Conservation (phyloP, 345 rosid species). For the Boechera retrofracta region DNA sequence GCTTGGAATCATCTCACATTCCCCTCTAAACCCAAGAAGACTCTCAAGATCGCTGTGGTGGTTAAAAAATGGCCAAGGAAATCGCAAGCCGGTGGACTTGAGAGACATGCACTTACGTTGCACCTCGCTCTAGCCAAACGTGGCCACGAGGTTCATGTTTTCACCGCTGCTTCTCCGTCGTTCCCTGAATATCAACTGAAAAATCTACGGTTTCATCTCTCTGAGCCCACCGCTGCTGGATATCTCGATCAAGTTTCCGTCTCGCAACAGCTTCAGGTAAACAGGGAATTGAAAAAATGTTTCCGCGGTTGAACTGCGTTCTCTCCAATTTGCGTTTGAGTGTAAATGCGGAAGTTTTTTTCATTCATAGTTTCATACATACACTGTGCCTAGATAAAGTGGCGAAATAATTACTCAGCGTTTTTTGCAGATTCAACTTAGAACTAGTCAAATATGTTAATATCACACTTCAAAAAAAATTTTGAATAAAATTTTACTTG, state of each 20-base stretch:
- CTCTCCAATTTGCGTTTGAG: background rate
- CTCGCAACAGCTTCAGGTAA: conserved; percentile 68
- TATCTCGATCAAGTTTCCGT: conserved; percentile 73
- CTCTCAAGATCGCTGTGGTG: conserved; percentile 76
- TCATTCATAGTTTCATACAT: background rate
- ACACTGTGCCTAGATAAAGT: too few species aligned
- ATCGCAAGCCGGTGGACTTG: conserved; percentile 90
- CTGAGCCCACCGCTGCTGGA: conserved; percentile 74
- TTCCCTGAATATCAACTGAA: conserved; percentile 56
- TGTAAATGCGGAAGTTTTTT: background rate
- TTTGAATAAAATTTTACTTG: background rate
- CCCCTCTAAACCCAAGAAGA: conserved; percentile 49
- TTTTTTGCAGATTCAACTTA: too few species aligned
- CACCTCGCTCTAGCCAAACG: conserved; percentile 83
- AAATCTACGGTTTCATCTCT: conserved; percentile 72
- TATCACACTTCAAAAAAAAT: too few species aligned
- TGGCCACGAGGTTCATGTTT: conserved; percentile 89
- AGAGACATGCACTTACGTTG: conserved; percentile 82
- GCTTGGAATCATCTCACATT: conserved; percentile 85
- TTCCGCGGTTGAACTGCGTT: background rate
- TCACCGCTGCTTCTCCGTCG: conserved; percentile 64
- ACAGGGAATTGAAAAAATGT: background rate
- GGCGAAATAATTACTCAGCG: too few species aligned
- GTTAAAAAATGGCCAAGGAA: conserved; percentile 91
- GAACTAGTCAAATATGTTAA: too few species aligned